Conservation (phyloP, 805 yeast genomes). For the Blastobotrys terrestris region DNA sequence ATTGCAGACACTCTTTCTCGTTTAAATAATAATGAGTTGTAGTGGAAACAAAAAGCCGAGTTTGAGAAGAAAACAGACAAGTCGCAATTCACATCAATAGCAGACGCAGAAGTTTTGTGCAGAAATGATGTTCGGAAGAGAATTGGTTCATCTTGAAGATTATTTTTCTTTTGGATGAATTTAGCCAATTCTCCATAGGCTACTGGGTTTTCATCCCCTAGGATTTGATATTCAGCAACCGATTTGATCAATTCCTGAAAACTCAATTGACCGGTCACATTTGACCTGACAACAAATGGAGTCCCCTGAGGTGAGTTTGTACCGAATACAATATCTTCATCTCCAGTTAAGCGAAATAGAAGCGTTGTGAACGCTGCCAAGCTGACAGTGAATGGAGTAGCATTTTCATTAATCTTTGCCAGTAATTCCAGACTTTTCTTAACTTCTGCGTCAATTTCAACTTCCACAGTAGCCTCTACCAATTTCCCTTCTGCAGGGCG, state of each 20-base stretch:
- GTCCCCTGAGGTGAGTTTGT: conserved; percentile 44
- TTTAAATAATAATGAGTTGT: conserved; percentile 71
- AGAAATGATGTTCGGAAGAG: conserved; percentile 42
- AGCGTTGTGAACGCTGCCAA: conserved; percentile 65
- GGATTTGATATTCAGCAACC: conserved; percentile 35
- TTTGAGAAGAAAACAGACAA: conserved; percentile 35
- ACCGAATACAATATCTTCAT: conserved; percentile 88
- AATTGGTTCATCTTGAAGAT: conserved; percentile 53
- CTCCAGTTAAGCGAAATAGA: conserved; percentile 80
- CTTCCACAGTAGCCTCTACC: conserved; percentile 51
- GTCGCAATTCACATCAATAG: conserved; percentile 42
- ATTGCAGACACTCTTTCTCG: conserved; percentile 61
- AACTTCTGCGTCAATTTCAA: conserved; percentile 26
- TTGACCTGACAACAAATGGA: conserved; percentile 56
- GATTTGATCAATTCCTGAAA: conserved; percentile 48
- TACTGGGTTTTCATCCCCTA: conserved; percentile 32
- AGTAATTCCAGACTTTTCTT: conserved; percentile 20
- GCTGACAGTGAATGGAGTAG: conserved; percentile 42
- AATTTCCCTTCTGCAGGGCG: conserved; percentile 65
- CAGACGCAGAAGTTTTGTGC: conserved; percentile 15
- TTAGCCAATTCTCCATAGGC: conserved; percentile 53
- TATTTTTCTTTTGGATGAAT: conserved; percentile 43
- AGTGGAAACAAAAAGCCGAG: conserved; percentile 38
- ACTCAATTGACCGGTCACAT: conserved; percentile 32
- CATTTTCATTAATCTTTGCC: conserved; percentile 15